A percentile compares a stretch with the other conserved stretches of the same genome.
Evolutionary conservation across 169 alveolate species (phyloP).

Genomic region (Plasmodium ovale): DNA sequence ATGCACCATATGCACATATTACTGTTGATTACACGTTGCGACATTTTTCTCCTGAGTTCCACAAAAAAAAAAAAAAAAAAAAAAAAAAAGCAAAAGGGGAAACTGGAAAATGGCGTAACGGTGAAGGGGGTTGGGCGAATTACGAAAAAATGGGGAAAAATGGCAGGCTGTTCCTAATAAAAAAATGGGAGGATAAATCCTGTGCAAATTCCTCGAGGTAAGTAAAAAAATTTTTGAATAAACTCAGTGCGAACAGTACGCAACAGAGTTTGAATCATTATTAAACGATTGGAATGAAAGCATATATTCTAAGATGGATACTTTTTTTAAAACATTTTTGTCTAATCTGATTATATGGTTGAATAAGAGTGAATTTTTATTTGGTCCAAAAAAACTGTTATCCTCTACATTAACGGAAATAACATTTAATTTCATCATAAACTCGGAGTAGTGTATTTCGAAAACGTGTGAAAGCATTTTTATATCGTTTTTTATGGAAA

Average conservation of each 20-base stretch:
- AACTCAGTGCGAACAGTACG: background rate
- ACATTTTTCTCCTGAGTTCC: too few species aligned
- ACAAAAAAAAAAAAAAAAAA: slow-evolving; percentile 10
- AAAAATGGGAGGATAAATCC: background rate
- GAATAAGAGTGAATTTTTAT: slow-evolving; percentile 42
- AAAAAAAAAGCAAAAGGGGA: slow-evolving; percentile 25
- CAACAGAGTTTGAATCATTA: background rate
- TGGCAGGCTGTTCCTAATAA: background rate
- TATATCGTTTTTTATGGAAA: slow-evolving; percentile 62
- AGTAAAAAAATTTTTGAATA: too few species aligned
- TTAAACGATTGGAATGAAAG: slow-evolving; percentile 31
- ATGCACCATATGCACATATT: too few species aligned
- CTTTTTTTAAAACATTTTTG: slow-evolving; percentile 50
- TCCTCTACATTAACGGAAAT: slow-evolving; percentile 66
- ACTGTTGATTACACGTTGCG: too few species aligned
- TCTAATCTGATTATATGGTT: slow-evolving; percentile 67
- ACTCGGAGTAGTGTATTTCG: slow-evolving; percentile 64
- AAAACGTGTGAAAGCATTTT: slow-evolving; percentile 45
- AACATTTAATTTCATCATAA: slow-evolving; percentile 65
- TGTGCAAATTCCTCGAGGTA: too few species aligned
- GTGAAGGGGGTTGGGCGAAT: background rate
- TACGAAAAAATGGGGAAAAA: background rate
- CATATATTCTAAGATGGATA: slow-evolving; percentile 56
- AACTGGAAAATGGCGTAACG: background rate
- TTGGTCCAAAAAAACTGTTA: slow-evolving; percentile 67